Evolutionary conservation across 2,329 filamentous ascomycete genomes (phyloP).

Genomic region (Eutypa lata): DNA sequence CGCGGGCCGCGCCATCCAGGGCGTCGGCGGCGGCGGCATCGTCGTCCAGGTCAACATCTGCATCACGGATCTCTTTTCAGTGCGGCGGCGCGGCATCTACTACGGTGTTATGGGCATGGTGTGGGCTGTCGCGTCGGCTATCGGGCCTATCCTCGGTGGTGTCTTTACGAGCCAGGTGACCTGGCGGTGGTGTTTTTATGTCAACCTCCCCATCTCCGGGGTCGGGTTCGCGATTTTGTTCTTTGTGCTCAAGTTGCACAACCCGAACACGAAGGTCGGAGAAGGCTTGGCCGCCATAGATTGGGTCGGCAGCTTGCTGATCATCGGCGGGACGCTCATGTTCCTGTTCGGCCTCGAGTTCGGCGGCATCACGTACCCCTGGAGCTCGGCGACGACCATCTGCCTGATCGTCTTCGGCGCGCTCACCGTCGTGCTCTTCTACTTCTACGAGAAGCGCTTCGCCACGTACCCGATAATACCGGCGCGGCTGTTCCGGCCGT

Average conservation of each 20-base stretch:
- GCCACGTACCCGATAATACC: slow-evolving; percentile 80
- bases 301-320: slow-evolving; percentile 52
- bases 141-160: slow-evolving; percentile 68
- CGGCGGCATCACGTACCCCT: slow-evolving; percentile 72
- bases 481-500: slow-evolving; percentile 62
- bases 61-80: slow-evolving; percentile 54
- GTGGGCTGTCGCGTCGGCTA: slow-evolving; percentile 63
- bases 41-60: slow-evolving; percentile 59
- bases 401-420: slow-evolving; percentile 75
- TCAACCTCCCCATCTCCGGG: slow-evolving; percentile 55
- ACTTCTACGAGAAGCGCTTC: slow-evolving; percentile 68
- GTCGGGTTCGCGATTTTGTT: slow-evolving; percentile 48
- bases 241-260: slow-evolving; percentile 66
- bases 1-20: slow-evolving; percentile 54
- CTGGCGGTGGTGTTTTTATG: slow-evolving; percentile 69
- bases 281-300: slow-evolving; percentile 62
- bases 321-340: slow-evolving; percentile 80
- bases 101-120: slow-evolving; percentile 51
- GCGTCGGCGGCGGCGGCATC: slow-evolving; percentile 54
- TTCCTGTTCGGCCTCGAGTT: slow-evolving; percentile 83
- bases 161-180: slow-evolving; percentile 59
- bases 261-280: slow-evolving; percentile 60
- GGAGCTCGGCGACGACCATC: slow-evolving; percentile 71
- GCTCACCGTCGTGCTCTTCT: slow-evolving; percentile 61
- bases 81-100: slow-evolving; percentile 49